phyloP scores from a whole-genome alignment of 345 rosid species.

The Arabidopsis suecica region DNA sequence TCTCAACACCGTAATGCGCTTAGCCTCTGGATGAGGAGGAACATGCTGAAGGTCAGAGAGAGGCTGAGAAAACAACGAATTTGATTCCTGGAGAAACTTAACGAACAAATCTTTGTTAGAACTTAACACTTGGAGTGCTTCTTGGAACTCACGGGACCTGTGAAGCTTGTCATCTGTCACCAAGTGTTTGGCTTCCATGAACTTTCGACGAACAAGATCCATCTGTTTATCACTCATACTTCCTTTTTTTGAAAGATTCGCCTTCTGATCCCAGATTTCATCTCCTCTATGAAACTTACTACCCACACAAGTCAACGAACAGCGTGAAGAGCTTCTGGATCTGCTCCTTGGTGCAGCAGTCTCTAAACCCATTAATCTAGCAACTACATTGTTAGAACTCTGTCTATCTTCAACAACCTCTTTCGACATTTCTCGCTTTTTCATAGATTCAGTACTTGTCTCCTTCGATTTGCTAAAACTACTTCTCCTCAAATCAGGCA shows the following conservation, averaged over 20 bases:
- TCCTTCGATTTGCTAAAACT: constrained; percentile 4
- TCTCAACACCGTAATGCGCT: constrained; percentile 82
- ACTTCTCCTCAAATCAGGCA: constrained; percentile 14
- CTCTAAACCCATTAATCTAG: constrained; percentile 97
- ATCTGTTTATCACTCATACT: constrained; percentile 54
- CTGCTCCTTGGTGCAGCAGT: constrained; percentile 39
- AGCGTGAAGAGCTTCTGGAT: constrained; percentile 28
- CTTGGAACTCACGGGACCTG: constrained; percentile 79
- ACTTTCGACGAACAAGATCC: constrained; percentile 86
- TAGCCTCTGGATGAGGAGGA: constrained; percentile 66
- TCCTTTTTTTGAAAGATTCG: constrained; percentile 44
- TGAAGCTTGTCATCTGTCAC: constrained; percentile 78
- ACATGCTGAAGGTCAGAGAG: constrained; percentile 55
- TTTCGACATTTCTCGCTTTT: constrained; percentile 76
- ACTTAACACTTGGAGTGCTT: constrained; percentile 79
- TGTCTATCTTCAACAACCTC: constrained; percentile 59
- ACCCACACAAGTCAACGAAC: constrained; percentile 22
- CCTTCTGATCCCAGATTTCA: constrained; percentile 5
- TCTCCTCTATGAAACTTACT: background rate
- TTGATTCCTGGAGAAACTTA: constrained; percentile 77
- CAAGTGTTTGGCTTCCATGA: constrained; percentile 79
- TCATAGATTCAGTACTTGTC: constrained; percentile 39
- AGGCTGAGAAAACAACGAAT: constrained; percentile 65
- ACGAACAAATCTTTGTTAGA: constrained; percentile 76
- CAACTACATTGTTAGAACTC: constrained; percentile 70